Evolutionary conservation across 305 asterid species (phyloP), one percentile per base, ranked within the genome.

Genomic region (Fraxinus paxiana): DNA sequence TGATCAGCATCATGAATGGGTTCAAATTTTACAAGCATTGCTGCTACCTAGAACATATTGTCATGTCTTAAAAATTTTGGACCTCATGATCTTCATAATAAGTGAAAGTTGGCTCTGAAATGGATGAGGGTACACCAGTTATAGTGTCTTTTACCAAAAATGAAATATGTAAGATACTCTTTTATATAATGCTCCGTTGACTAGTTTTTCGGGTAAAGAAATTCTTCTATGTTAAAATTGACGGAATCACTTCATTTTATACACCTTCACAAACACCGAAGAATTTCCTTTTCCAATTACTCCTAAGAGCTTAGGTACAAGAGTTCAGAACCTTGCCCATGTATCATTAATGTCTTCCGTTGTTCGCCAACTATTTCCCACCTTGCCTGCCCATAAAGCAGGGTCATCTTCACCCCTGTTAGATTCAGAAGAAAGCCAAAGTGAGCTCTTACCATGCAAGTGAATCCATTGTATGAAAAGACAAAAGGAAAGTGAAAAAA

Each of bases 281-380:
- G 20, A 18, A 24, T 26, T 24, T 28, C 12, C 28, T 12, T 70
- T 31, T 15, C 13, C 41, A 70, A 70, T 31, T 31, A 77, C 69
- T 77, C 43, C 28, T 30, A 84, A 56, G 79, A 78, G 69, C 35
- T 34, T 81, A 77, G 75, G 76, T 59, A 73, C 30, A 70, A 75
- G 65, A 80, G 56, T 22, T 35, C 41, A 80, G 71, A 85, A 95
- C 99, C 99, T 96, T 84, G 89, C 96, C 99, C 99, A 96, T n/a
- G 98, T 82, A 86, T 96, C 99, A 77, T 89, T 91, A 78, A 96
- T 96, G 88, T 96, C 98, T 2, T 91, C 91, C 15, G 99, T 94
- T 46, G 98, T 96, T 63, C 98, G 90, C 99, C 98, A 96, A 82
- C 99, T 96, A 90, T 96, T 92, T 81, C 99, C 99, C 80, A 96